Conservation (phyloP, 176 grass and related monocot species). For the Juncus inflexus region DNA sequence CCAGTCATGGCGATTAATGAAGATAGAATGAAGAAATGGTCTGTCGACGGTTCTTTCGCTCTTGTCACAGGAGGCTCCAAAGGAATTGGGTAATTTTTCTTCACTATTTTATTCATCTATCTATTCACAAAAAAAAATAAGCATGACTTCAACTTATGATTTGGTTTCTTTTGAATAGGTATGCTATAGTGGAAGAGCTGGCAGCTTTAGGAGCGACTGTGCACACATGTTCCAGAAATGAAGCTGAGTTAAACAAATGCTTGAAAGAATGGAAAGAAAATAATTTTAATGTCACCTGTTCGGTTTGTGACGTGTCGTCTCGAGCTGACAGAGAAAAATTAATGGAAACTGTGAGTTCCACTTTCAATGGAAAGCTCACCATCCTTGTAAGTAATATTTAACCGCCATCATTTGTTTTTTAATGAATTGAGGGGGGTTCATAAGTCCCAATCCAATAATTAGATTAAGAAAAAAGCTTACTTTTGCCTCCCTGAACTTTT, state of each 20-base stretch:
- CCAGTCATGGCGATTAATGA: neutral
- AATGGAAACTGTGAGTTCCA: neutral
- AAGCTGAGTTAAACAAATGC: constrained; percentile 17
- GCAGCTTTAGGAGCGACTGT: constrained; percentile 31
- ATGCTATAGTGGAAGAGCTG: constrained; percentile 35
- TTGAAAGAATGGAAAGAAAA: constrained; percentile 17
- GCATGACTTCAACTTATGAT: too few species aligned
- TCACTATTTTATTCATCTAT: neutral
- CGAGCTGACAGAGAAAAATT: constrained; percentile 25
- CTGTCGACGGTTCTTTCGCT: constrained; percentile 15
- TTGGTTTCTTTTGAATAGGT: neutral
- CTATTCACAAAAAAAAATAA: neutral
- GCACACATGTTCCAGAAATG: constrained; percentile 35
- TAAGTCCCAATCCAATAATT: too few species aligned
- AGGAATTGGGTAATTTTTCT: constrained; percentile 28
- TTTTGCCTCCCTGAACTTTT: too few species aligned
- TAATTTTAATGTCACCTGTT: constrained; percentile 23
- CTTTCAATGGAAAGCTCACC: constrained; percentile 30
- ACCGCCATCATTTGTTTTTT: neutral
- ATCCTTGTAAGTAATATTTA: constrained; percentile 28
- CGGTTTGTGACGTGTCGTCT: constrained; percentile 29
- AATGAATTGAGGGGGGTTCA: too few species aligned
- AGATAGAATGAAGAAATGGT: constrained; percentile 13
- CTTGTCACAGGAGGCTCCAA: constrained; percentile 38
- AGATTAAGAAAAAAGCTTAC: too few species aligned